Percentiles rank a stretch among this genome's conserved stretches.
Evolutionary conservation across 176 grass and related monocot genomes (phyloP).

Genomic region (Aegilops sharonensis): DNA sequence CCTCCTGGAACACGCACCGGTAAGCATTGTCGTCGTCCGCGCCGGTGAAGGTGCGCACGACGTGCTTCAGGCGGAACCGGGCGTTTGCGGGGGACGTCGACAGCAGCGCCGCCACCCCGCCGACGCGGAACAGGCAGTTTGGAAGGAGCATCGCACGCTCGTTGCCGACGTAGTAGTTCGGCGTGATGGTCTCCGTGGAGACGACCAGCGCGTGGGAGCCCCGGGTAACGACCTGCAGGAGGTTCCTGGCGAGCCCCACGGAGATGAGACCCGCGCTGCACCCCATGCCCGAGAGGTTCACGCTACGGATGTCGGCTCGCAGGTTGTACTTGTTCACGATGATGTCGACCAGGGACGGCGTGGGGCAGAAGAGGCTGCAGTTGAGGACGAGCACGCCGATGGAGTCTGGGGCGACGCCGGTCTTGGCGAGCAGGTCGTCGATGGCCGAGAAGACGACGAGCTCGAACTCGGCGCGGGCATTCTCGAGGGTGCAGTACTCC

Average conservation of each 20-base stretch:
- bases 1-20: not conserved
- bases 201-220: slow-evolving; percentile 37
- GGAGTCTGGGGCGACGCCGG: not conserved
- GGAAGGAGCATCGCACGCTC: slow-evolving; percentile 59
- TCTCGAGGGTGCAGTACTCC: slow-evolving; percentile 23
- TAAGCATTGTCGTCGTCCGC: not conserved
- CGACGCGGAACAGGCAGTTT: slow-evolving; percentile 64
- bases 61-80: too few species aligned
- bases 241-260: too few species aligned
- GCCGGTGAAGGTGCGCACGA: too few species aligned
- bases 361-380: too few species aligned
- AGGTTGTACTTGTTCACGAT: too few species aligned
- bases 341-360: too few species aligned
- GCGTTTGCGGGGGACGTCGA: too few species aligned
- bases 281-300: too few species aligned
- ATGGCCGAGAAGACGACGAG: slow-evolving; percentile 68
- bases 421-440: slow-evolving; percentile 68
- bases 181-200: slow-evolving; percentile 61
- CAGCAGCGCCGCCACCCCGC: too few species aligned
- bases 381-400: not conserved
- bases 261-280: too few species aligned
- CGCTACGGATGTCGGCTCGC: too few species aligned
- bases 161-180: slow-evolving; percentile 54
- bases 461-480: slow-evolving; percentile 49
- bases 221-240: too few species aligned